Evolutionary conservation across 2,329 filamentous ascomycete species (phyloP).

Genomic region (Aureobasidium leucospermi): DNA sequence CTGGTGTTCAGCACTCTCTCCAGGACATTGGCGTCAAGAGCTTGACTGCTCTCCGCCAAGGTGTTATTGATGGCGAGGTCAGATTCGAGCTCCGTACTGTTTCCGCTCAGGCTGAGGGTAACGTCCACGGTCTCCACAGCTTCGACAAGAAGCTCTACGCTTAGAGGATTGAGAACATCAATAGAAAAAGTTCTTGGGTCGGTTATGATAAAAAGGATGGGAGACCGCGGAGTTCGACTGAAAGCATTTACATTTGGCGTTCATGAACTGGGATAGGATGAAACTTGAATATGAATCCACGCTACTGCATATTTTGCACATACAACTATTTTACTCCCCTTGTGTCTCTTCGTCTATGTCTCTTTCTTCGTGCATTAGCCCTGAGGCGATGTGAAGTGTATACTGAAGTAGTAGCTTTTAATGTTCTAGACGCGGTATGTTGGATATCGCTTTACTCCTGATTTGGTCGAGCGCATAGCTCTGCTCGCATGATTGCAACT

Average conservation of each 20-base stretch:
- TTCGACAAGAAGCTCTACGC: conserved; percentile 99
- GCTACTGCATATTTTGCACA: conserved; percentile 7
- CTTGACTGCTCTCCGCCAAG: conserved; percentile 66
- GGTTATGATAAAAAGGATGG: conserved; percentile 9
- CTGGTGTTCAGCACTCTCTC: conserved; percentile 93
- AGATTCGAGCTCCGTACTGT: conserved; percentile 92
- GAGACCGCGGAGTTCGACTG: conserved; percentile 9
- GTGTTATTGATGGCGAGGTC: conserved; percentile 65
- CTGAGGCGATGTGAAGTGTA: background rate
- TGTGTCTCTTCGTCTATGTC: background rate
- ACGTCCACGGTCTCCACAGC: conserved; percentile 91
- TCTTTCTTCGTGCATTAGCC: background rate
- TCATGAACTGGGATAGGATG: conserved; percentile 1
- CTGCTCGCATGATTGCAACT: no score
- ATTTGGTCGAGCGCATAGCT: no score
- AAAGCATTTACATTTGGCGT: conserved; percentile 13
- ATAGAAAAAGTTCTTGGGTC: background rate
- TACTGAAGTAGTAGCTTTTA: no score
- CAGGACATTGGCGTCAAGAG: conserved; percentile 90
- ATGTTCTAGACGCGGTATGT: no score
- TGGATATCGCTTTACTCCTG: no score
- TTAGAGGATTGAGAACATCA: conserved; percentile 32
- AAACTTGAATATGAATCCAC: conserved; percentile 10
- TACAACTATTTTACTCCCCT: background rate
- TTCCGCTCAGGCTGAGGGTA: conserved; percentile 91